phyloP scores from a whole-genome alignment of 1,139 yeast species.

The Hanseniaspora gamundiae region DNA sequence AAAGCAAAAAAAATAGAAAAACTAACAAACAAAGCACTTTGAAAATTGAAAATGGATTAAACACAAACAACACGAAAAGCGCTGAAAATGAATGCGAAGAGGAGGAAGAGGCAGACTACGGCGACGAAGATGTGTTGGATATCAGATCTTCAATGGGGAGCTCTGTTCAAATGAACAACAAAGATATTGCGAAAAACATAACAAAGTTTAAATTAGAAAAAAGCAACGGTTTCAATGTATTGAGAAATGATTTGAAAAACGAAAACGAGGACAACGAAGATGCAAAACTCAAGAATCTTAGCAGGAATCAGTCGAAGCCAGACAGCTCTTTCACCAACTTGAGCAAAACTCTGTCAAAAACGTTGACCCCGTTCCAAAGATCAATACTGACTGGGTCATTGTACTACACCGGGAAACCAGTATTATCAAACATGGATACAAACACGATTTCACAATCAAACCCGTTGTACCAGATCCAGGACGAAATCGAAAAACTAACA shows the following conservation, averaged over 20 bases:
- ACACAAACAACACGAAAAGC: background rate
- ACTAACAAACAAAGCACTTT: background rate
- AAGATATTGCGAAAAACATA: background rate
- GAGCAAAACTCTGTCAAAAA: background rate
- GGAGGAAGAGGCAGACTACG: constrained; percentile 3
- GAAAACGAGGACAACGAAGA: too few relatives aligned
- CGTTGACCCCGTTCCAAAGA: background rate
- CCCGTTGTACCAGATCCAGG: background rate
- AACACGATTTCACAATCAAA: background rate
- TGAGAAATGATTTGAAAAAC: too few relatives aligned
- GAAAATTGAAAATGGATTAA: background rate
- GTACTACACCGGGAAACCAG: background rate
- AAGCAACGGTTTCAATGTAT: background rate
- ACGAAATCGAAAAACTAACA: background rate
- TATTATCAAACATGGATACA: background rate
- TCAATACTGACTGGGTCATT: background rate
- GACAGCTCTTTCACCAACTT: too few relatives aligned
- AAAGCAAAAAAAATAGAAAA: background rate
- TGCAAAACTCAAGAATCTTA: too few relatives aligned
- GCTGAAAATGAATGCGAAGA: background rate
- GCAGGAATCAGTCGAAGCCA: too few relatives aligned
- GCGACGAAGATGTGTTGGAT: background rate
- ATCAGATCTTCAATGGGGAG: background rate
- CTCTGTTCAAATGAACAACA: background rate
- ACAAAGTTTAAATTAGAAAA: background rate